phyloP scores from a whole-genome alignment of 805 yeast species.

The Saturnispora besseyi region DNA sequence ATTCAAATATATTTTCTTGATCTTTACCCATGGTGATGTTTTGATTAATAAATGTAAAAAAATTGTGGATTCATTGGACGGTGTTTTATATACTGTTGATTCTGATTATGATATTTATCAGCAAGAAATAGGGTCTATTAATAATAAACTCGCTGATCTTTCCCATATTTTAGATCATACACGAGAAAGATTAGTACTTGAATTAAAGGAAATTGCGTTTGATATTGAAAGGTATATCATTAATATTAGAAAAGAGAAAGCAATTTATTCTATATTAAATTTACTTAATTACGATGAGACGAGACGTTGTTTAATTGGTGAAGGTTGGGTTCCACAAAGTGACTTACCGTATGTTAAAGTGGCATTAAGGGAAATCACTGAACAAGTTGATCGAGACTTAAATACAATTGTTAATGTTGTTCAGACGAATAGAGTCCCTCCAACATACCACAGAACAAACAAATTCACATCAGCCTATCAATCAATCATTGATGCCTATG shows the following conservation, averaged over 20 bases:
- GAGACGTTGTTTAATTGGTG: conserved; percentile 84
- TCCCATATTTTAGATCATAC: conserved; percentile 53
- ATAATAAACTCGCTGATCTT: conserved; percentile 31
- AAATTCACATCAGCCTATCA: conserved; percentile 65
- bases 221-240: conserved; percentile 70
- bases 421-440: conserved; percentile 58
- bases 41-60: conserved; percentile 61
- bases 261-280: conserved; percentile 71
- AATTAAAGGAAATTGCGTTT: conserved; percentile 67
- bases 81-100: conserved; percentile 58
- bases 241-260: conserved; percentile 66
- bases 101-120: conserved; percentile 32
- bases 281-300: conserved; percentile 70
- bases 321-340: conserved; percentile 91
- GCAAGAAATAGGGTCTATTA: conserved; percentile 42
- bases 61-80: conserved; percentile 85
- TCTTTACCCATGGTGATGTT: conserved; percentile 83
- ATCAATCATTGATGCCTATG: conserved; percentile 67
- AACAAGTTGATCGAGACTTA: conserved; percentile 34
- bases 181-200: conserved; percentile 61
- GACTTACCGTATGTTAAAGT: conserved; percentile 60
- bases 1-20: conserved; percentile 72
- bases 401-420: conserved; percentile 52
- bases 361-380: conserved; percentile 57
- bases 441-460: conserved; percentile 62